phyloP scores from a whole-genome alignment of 73 alveolate species.

The Blepharisma stoltei region DNA sequence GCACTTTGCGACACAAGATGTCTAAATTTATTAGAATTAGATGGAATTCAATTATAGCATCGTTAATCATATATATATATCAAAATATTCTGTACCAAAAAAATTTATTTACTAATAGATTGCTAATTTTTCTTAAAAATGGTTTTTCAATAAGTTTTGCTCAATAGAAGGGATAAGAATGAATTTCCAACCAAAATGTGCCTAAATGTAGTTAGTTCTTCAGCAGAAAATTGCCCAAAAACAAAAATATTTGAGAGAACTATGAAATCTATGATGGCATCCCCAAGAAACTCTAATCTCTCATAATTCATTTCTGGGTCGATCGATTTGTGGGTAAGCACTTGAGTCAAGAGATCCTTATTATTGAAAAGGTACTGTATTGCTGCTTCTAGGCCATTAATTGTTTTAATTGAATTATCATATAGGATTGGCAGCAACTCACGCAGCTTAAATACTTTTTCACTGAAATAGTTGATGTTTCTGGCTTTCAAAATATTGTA shows the following conservation, averaged over 20 bases:
- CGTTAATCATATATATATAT: too few relatives aligned
- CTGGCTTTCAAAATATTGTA: background rate
- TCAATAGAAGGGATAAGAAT: too few relatives aligned
- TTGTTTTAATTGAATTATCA: too few relatives aligned
- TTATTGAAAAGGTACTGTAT: background rate
- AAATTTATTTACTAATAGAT: too few relatives aligned
- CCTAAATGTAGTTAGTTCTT: constrained; percentile 28
- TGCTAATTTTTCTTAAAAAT: too few relatives aligned
- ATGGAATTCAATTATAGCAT: too few relatives aligned
- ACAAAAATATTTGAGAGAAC: constrained; percentile 25
- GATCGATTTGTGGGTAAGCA: constrained; percentile 11
- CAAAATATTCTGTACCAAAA: too few relatives aligned
- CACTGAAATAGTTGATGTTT: background rate
- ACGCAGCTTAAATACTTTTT: background rate
- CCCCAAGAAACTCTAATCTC: constrained; percentile 50
- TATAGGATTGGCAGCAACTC: too few relatives aligned
- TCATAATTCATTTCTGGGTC: constrained; percentile 34
- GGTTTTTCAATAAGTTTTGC: too few relatives aligned
- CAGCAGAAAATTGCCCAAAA: constrained; percentile 13
- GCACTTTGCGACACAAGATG: too few relatives aligned
- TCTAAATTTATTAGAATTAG: too few relatives aligned
- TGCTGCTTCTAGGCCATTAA: background rate
- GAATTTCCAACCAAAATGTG: constrained; percentile 30
- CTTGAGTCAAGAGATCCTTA: constrained; percentile 4
- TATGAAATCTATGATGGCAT: constrained; percentile 41